Percentiles rank a stretch among this genome's conserved stretches.
Conservation (phyloP, 495 filamentous ascomycete species). For the Penicillium manginii region DNA sequence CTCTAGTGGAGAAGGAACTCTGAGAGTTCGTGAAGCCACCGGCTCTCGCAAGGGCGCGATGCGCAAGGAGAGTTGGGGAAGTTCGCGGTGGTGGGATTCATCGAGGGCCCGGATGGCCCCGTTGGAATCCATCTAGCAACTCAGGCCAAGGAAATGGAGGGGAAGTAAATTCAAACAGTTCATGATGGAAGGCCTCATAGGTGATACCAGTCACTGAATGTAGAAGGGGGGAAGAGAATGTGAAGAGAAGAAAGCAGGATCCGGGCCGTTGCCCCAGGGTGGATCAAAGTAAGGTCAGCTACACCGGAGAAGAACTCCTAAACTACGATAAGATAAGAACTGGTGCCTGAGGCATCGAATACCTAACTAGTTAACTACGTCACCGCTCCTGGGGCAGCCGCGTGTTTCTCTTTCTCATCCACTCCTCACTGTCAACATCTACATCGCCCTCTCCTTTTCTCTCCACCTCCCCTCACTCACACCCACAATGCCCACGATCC, state of each 20-base stretch:
- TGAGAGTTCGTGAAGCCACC: conserved; percentile 47
- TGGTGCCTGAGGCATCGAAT: background rate
- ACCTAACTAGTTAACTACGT: no score
- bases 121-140: conserved; percentile 38
- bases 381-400: background rate
- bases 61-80: conserved; percentile 48
- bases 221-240: background rate
- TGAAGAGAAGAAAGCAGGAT: background rate
- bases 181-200: conserved; percentile 12
- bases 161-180: conserved; percentile 10
- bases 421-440: conserved; percentile 3
- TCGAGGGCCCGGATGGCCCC: conserved; percentile 40
- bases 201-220: background rate
- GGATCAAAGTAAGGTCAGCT: no score
- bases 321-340: background rate
- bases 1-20: conserved; percentile 49
- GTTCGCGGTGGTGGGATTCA: conserved; percentile 48
- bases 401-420: background rate
- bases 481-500: conserved; percentile 38
- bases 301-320: background rate
- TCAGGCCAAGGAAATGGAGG: conserved; percentile 12
- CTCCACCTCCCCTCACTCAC: background rate
- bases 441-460: background rate
- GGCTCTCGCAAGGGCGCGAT: conserved; percentile 57
- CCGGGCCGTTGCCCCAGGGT: background rate